Percentiles rank a stretch among this genome's conserved stretches.
Evolutionary conservation across 2,329 filamentous ascomycete species (phyloP).

Genomic region (Fonsecaea multimorphosa): DNA sequence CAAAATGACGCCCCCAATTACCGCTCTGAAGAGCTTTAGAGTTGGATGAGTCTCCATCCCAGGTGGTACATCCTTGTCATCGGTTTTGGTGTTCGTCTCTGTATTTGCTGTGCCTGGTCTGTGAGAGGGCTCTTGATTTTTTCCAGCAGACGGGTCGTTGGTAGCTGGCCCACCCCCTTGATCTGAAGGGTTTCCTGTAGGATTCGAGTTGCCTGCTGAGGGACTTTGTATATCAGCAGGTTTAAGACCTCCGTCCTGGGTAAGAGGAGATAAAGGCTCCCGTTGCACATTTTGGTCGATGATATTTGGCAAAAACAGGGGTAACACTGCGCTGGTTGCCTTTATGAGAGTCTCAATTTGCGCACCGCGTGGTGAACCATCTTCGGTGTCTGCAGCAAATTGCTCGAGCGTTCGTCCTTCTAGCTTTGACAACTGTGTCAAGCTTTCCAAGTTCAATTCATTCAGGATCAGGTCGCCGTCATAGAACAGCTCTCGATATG

Average conservation of each 20-base stretch:
- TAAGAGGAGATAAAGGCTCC: background rate
- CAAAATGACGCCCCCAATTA: background rate
- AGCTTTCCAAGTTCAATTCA: background rate
- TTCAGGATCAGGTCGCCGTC: background rate
- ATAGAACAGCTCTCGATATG: background rate
- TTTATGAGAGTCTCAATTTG: background rate
- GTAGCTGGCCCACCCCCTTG: background rate
- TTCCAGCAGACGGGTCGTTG: background rate
- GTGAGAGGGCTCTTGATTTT: background rate
- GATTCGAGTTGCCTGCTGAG: background rate
- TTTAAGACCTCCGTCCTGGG: background rate
- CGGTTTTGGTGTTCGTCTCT: background rate
- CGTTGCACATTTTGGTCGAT: background rate
- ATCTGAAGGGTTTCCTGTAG: background rate
- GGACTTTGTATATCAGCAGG: background rate
- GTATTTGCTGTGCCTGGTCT: background rate
- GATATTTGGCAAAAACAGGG: background rate
- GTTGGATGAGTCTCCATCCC: background rate
- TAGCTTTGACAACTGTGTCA: background rate
- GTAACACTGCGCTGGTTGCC: background rate
- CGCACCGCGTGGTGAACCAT: background rate
- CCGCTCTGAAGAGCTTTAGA: background rate
- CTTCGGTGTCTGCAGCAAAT: background rate
- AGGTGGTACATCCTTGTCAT: background rate
- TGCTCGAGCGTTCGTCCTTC: background rate